A percentile compares a stretch with the other conserved stretches of the same genome.
phyloP scores from a whole-genome alignment of 164 flowering plant species.

The Houttuynia cordata region DNA sequence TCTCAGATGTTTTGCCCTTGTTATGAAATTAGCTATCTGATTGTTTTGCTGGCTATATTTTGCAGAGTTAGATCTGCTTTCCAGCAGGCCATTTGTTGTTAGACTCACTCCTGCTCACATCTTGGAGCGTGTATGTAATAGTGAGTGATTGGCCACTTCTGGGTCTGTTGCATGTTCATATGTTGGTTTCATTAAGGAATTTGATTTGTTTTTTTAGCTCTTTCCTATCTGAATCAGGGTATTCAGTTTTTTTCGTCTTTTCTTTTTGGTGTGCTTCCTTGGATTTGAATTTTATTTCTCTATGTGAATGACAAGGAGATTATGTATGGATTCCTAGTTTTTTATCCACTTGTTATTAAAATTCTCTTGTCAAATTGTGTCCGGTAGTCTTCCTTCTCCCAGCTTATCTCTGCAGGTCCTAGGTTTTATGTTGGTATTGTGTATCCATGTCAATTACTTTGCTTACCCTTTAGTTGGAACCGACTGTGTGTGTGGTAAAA shows the following conservation, averaged over 20 bases:
- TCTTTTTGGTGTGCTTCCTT: background rate
- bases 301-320: no score
- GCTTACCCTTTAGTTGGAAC: no score
- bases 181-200: background rate
- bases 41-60: constrained; percentile 3
- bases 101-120: background rate
- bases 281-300: no score
- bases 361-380: no score
- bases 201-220: background rate
- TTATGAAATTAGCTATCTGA: background rate
- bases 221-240: background rate
- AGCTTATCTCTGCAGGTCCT: no score
- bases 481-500: no score
- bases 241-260: background rate
- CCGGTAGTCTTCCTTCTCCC: no score
- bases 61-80: constrained; percentile 2
- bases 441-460: no score
- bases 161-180: background rate
- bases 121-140: background rate
- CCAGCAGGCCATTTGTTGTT: constrained; percentile 1
- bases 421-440: no score
- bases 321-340: no score
- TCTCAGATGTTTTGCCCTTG: background rate
- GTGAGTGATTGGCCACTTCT: constrained; percentile 1
- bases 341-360: no score